phyloP scores from a whole-genome alignment of 345 rosid genomes.

The Bruguiera gymnorhiza region DNA sequence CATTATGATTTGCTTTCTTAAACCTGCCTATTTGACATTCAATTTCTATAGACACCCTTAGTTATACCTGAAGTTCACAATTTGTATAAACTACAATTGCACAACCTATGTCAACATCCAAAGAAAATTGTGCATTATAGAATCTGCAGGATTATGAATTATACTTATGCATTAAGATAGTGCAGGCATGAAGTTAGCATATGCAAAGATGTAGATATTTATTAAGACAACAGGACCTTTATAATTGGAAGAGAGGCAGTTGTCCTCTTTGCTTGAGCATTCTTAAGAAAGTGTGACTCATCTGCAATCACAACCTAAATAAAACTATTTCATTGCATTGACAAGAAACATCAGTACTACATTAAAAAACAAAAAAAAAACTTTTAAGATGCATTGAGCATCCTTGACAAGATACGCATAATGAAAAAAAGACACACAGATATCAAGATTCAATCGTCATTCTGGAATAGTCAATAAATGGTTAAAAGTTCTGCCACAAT shows the following conservation, averaged over 20 bases:
- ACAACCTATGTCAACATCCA: too few species aligned
- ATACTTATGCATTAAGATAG: not conserved
- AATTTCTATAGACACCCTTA: too few species aligned
- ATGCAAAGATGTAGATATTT: conserved; percentile 13
- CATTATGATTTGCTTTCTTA: too few species aligned
- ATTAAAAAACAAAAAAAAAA: not conserved
- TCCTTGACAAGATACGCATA: too few species aligned
- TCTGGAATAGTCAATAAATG: not conserved
- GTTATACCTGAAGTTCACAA: too few species aligned
- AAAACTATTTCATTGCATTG: conserved; percentile 16
- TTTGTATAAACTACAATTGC: too few species aligned
- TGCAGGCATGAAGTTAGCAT: conserved; percentile 4
- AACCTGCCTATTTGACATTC: too few species aligned
- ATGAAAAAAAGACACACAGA: not conserved
- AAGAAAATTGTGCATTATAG: too few species aligned
- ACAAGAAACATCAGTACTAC: conserved; percentile 12
- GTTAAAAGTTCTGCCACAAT: not conserved
- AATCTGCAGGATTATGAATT: not conserved
- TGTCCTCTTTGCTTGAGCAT: conserved; percentile 96
- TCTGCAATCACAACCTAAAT: conserved; percentile 93
- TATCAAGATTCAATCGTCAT: not conserved
- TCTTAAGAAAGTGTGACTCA: conserved; percentile 92
- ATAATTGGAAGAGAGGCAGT: conserved; percentile 74
- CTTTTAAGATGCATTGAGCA: too few species aligned
- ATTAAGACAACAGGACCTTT: conserved; percentile 50